Evolutionary conservation across 1,139 yeast genomes (phyloP).

Genomic region (Wickerhamomyces sp.): DNA sequence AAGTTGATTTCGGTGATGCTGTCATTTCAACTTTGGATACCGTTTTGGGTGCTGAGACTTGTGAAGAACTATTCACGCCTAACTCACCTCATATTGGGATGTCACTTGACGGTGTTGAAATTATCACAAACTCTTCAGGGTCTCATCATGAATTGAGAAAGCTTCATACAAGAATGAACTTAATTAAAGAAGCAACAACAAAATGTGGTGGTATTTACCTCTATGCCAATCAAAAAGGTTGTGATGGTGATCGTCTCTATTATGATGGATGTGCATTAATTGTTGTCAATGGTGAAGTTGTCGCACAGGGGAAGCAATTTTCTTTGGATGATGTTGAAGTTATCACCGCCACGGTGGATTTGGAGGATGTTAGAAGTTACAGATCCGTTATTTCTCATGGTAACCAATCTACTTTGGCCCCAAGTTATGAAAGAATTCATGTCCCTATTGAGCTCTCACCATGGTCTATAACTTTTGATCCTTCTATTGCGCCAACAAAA

Average conservation of each 20-base stretch:
- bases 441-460: slow-evolving; percentile 62
- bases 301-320: slow-evolving; percentile 92
- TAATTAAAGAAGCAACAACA: slow-evolving; percentile 87
- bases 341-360: slow-evolving; percentile 84
- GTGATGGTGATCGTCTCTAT: slow-evolving; percentile 95
- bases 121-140: slow-evolving; percentile 91
- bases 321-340: slow-evolving; percentile 90
- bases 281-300: slow-evolving; percentile 83
- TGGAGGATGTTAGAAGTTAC: slow-evolving; percentile 84
- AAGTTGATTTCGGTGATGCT: slow-evolving; percentile 86
- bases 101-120: slow-evolving; percentile 95
- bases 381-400: slow-evolving; percentile 73
- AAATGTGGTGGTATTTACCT: slow-evolving; percentile 95
- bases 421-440: slow-evolving; percentile 54
- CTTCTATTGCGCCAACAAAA: slow-evolving; percentile 56
- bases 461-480: slow-evolving; percentile 51
- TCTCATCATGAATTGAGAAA: slow-evolving; percentile 95
- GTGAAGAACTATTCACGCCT: slow-evolving; percentile 96
- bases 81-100: slow-evolving; percentile 89
- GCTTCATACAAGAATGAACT: slow-evolving; percentile 72
- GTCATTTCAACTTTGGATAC: slow-evolving; percentile 80
- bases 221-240: slow-evolving; percentile 93
- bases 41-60: slow-evolving; percentile 90
- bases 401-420: slow-evolving; percentile 54
- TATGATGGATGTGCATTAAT: slow-evolving; percentile 97